Percentiles rank a stretch among this genome's conserved stretches.
Evolutionary conservation across 192 early-diverging fungal species (phyloP).

Genomic region (Diversispora epigaea): DNA sequence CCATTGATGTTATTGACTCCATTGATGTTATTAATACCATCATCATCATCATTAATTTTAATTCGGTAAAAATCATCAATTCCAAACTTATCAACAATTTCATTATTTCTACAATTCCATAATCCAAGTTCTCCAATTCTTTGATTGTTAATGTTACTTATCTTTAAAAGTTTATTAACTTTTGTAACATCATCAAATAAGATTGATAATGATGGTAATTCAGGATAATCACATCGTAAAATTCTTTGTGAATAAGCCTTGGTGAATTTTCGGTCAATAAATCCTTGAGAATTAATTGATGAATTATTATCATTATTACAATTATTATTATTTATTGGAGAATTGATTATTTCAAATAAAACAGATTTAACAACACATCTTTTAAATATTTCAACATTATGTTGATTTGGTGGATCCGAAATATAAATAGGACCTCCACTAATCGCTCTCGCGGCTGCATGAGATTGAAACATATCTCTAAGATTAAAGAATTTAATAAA

Average conservation of each 20-base stretch:
- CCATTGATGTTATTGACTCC: no score
- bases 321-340: neutral
- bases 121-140: constrained; percentile 25
- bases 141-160: constrained; percentile 26
- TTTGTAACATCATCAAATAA: constrained; percentile 34
- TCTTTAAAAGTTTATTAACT: constrained; percentile 8
- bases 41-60: neutral
- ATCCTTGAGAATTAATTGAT: neutral
- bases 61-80: neutral
- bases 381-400: constrained; percentile 13
- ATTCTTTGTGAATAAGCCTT: neutral
- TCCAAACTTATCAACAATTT: neutral
- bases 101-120: constrained; percentile 18
- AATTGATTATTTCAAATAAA: neutral
- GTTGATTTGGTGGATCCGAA: constrained; percentile 39
- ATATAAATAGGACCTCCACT: constrained; percentile 60
- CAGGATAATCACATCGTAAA: constrained; percentile 24
- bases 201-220: constrained; percentile 17
- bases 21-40: neutral
- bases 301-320: neutral
- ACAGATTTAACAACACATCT: constrained; percentile 16
- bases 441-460: constrained; percentile 49
- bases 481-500: neutral
- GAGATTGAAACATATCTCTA: constrained; percentile 58
- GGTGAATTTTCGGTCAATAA: neutral